These are phyloP conservation scores for Ambispora gerdemannii DNA, from an alignment of 192 early-diverging fungal species.

Conservation along the genomic window DNA sequence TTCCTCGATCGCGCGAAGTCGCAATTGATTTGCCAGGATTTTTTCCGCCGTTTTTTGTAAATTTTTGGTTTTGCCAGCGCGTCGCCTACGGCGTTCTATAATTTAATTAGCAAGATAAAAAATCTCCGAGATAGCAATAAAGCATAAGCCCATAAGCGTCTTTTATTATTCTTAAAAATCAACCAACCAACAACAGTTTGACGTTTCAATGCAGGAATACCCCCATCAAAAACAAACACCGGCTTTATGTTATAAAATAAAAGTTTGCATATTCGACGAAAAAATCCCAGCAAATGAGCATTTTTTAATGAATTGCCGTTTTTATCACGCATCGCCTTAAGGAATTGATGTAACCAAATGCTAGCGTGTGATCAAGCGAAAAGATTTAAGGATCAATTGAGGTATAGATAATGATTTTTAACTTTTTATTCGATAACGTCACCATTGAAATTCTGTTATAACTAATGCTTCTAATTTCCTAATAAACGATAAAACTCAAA, in stretches of 20 bases:
- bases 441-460: not conserved
- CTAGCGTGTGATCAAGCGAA: conserved; percentile 53
- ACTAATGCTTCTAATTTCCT: not conserved
- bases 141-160: too few species aligned
- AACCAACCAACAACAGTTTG: conserved; percentile 58
- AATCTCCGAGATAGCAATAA: not conserved
- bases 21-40: conserved; percentile 75
- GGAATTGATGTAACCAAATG: conserved; percentile 97
- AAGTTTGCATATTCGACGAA: conserved; percentile 90
- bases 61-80: conserved; percentile 44
- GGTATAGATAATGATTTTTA: not conserved
- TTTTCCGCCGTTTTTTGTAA: conserved; percentile 78
- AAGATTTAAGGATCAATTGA: conserved; percentile 4
- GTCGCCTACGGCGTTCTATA: conserved; percentile 43
- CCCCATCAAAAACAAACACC: conserved; percentile 98
- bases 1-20: conserved; percentile 60
- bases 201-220: conserved; percentile 80
- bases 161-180: too few species aligned
- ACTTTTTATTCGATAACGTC: too few species aligned
- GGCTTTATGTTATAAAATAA: conserved; percentile 86
- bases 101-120: not conserved
- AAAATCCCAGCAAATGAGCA: conserved; percentile 92
- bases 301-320: conserved; percentile 78
- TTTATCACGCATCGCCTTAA: conserved; percentile 89
- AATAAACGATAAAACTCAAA: not conserved